Evolutionary conservation across 495 filamentous ascomycete genomes (phyloP).

Genomic region (Cercophora newfieldiana): DNA sequence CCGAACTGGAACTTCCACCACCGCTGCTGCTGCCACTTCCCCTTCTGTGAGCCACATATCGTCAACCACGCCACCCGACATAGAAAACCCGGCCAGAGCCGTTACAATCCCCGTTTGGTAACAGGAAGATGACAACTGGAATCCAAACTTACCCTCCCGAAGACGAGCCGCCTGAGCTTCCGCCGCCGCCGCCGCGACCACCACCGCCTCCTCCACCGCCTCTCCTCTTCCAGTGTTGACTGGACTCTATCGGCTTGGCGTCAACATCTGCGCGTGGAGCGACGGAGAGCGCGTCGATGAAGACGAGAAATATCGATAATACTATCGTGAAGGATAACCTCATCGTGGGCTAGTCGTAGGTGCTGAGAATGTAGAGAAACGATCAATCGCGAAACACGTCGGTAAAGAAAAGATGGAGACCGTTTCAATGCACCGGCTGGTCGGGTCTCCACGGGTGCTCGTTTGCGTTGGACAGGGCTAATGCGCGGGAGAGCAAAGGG

Average conservation of each 20-base stretch:
- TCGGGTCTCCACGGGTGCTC: too few species aligned
- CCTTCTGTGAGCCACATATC: neutral
- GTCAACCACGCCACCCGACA: neutral
- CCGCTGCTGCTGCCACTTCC: constrained; percentile 12
- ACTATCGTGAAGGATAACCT: neutral
- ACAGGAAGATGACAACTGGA: constrained; percentile 17
- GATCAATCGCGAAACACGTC: neutral
- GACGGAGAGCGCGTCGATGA: neutral
- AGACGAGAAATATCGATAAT: neutral
- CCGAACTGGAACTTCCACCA: constrained; percentile 7
- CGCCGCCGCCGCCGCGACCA: constrained; percentile 34
- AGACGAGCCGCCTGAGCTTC: constrained; percentile 8
- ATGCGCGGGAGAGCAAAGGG: neutral
- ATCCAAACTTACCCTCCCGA: neutral
- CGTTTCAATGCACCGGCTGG: neutral
- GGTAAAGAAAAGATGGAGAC: neutral
- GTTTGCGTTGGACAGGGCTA: neutral
- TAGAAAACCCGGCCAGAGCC: neutral
- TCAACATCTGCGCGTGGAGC: constrained; percentile 25
- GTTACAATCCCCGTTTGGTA: constrained; percentile 5
- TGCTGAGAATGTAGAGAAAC: neutral
- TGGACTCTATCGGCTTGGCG: constrained; percentile 17
- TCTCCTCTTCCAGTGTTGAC: constrained; percentile 58
- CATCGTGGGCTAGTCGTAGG: neutral
- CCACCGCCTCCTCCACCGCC: constrained; percentile 55